phyloP scores from a whole-genome alignment of 2,329 filamentous ascomycete genomes.

The Xylaria sp. region DNA sequence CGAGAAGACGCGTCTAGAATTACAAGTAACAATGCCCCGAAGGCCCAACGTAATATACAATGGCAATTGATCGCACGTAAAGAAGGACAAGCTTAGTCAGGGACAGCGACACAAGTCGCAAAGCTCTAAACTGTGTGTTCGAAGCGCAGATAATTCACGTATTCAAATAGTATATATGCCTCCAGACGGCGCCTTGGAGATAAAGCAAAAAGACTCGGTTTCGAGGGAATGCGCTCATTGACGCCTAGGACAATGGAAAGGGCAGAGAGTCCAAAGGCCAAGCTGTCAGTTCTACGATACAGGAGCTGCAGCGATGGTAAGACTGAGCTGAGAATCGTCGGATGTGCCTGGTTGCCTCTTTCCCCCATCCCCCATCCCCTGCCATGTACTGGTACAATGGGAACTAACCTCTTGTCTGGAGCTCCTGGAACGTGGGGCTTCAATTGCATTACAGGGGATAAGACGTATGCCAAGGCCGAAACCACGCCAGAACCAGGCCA shows the following conservation, averaged over 20 bases:
- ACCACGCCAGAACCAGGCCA: slow-evolving; percentile 14
- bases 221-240: slow-evolving; percentile 7
- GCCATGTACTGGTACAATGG: background rate
- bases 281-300: background rate
- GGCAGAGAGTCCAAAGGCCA: slow-evolving; percentile 10
- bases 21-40: background rate
- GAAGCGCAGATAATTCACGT: background rate
- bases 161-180: no score
- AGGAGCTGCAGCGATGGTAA: slow-evolving; percentile 32
- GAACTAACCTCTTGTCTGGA: slow-evolving; percentile 13
- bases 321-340: slow-evolving; percentile 20
- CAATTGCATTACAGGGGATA: slow-evolving; percentile 38
- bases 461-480: slow-evolving; percentile 45
- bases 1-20: background rate
- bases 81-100: background rate
- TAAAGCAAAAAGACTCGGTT: background rate
- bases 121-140: slow-evolving; percentile 11
- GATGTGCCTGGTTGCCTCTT: slow-evolving; percentile 29
- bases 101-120: background rate
- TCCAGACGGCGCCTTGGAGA: no score
- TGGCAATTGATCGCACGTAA: slow-evolving; percentile 3
- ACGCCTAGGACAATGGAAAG: slow-evolving; percentile 2
- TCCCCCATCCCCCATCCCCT: slow-evolving; percentile 8
- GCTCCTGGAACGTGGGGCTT: slow-evolving; percentile 31
- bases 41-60: background rate